Evolutionary conservation across 768 basidiomycete species (phyloP), one percentile per base, ranked within the genome.

Genomic region (Mycena floridula): DNA sequence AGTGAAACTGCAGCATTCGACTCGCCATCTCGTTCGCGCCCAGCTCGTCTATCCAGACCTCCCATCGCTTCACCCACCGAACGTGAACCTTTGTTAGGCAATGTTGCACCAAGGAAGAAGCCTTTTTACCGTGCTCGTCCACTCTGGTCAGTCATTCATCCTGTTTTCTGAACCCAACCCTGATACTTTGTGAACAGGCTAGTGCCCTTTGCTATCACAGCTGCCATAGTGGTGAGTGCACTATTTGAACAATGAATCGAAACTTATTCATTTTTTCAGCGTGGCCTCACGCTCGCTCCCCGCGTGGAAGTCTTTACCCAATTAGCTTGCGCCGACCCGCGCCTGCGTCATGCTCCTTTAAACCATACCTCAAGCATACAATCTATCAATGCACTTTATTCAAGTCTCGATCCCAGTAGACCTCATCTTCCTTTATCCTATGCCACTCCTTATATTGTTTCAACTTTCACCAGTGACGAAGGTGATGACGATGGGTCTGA

Each of bases 231-330:
- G 36, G 87, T 89, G 56, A 59, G 79, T 70, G 6, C 40, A n/a
- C 23, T n/a, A 40, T 26, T 40, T 30, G 25, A 28, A 16, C 28
- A 41, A 32, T 40, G 35, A 37, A 42, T 21, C 50, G 52, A 32
- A 46, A 47, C 50, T 39, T 28, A 25, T 37, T 43, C 40, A 36
- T 45, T 43, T 24, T 38, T 13, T n/a, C 52, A 90, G 89, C 85
- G 86, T 24, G 86, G 85, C 35, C 87, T 90, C 83, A 90, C 89
- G 3, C 64, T 87, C 24, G 85, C 86, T 12, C 81, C 89, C 18
- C 77, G 88, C 40, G 80, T 91, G 13, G 81, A 89, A 63, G 78
- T 91, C 23, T 87, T 78, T 62, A 89, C 84, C 20, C 81, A 88
- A 54, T 69, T 90, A 22, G 77, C 89, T 8, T 90, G 89, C 64